phyloP scores from a whole-genome alignment of 768 basidiomycete genomes.

The Lactarius trivialis region DNA sequence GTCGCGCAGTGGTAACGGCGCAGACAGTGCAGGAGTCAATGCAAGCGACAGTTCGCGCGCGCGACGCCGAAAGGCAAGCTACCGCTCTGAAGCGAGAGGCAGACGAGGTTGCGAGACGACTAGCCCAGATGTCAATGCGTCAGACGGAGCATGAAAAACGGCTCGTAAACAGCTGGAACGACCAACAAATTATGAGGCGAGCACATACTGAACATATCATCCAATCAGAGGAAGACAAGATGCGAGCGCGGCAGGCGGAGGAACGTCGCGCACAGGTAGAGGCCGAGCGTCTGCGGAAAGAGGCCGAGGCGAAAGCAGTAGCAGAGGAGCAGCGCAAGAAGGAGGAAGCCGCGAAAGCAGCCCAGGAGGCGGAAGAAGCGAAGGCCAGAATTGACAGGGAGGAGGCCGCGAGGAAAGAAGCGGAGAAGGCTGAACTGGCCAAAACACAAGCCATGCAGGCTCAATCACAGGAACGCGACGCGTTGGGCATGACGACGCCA shows the following conservation, averaged over 20 bases:
- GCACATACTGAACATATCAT: slow-evolving; percentile 58
- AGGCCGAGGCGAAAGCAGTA: slow-evolving; percentile 27
- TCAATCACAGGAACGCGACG: slow-evolving; percentile 36
- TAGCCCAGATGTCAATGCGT: slow-evolving; percentile 39
- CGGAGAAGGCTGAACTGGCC: slow-evolving; percentile 30
- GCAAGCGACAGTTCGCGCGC: slow-evolving; percentile 22
- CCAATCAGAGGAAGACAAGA: slow-evolving; percentile 54
- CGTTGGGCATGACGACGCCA: slow-evolving; percentile 46
- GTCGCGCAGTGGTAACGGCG: slow-evolving; percentile 27
- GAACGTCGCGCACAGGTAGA: slow-evolving; percentile 47
- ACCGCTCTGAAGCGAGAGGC: slow-evolving; percentile 44
- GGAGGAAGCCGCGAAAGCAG: slow-evolving; percentile 26
- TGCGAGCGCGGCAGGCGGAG: slow-evolving; percentile 44
- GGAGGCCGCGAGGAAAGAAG: slow-evolving; percentile 30
- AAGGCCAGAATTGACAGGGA: slow-evolving; percentile 30
- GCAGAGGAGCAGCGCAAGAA: slow-evolving; percentile 27
- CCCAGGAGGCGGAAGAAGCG: slow-evolving; percentile 24
- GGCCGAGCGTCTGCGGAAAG: slow-evolving; percentile 39
- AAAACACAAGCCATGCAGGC: slow-evolving; percentile 34
- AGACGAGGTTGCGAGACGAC: slow-evolving; percentile 42
- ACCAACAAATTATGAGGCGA: slow-evolving; percentile 41
- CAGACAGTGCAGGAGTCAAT: slow-evolving; percentile 20
- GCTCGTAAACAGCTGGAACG: slow-evolving; percentile 41
- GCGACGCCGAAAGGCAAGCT: slow-evolving; percentile 30
- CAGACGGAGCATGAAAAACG: slow-evolving; percentile 42